Evolutionary conservation across 345 rosid species (phyloP).

Genomic region (Cardamine resedifolia): DNA sequence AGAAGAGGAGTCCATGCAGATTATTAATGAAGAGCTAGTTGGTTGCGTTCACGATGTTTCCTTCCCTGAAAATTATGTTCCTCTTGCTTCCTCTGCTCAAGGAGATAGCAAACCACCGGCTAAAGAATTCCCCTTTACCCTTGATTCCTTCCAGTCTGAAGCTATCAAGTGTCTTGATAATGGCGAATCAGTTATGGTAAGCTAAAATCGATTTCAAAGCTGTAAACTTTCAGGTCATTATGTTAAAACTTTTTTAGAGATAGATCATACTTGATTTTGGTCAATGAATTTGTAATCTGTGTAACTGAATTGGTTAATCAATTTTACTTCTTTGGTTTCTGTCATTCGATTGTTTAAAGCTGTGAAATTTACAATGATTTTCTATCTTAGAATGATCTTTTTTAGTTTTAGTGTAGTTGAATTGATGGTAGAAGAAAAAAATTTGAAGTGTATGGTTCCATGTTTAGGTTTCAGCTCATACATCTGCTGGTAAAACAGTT

Average conservation of each 20-base stretch:
- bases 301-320: not conserved
- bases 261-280: not conserved
- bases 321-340: conserved; percentile 4
- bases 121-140: conserved; percentile 86
- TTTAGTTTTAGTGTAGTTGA: not conserved
- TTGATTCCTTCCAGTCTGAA: conserved; percentile 94
- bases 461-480: conserved; percentile 92
- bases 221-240: not conserved
- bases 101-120: conserved; percentile 65
- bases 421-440: not conserved
- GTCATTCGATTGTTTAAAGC: not conserved
- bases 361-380: not conserved
- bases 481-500: conserved; percentile 98
- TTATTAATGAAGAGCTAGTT: conserved; percentile 39
- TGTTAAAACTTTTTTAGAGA: not conserved
- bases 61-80: conserved; percentile 64
- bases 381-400: not conserved
- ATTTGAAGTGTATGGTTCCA: conserved; percentile 22
- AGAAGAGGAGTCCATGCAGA: conserved; percentile 37
- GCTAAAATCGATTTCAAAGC: not conserved
- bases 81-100: conserved; percentile 36
- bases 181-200: conserved; percentile 92
- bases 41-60: conserved; percentile 85
- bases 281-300: not conserved
- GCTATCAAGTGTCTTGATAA: conserved; percentile 87